A percentile compares a stretch with the other conserved stretches of the same genome.
Conservation (phyloP, 345 rosid genomes). For the Populus davidiana region DNA sequence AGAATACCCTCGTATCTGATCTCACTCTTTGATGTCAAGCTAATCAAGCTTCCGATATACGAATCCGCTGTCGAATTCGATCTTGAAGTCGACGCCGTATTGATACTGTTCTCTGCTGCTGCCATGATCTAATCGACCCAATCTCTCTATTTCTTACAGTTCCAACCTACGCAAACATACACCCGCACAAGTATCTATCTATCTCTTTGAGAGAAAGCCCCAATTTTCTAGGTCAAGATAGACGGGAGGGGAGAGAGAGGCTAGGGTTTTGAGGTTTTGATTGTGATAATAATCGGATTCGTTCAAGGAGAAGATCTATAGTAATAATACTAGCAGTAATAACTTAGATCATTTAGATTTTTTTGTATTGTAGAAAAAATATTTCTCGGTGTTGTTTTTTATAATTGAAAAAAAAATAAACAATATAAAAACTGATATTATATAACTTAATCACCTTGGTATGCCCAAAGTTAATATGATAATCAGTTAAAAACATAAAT, state of each 20-base stretch:
- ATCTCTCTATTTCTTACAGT: background rate
- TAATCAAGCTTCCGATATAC: constrained; percentile 92
- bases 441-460: no score
- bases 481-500: no score
- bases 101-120: constrained; percentile 54
- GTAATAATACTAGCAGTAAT: no score
- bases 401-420: no score
- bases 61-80: constrained; percentile 68
- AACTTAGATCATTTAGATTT: no score
- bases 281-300: constrained; percentile 13
- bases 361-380: no score
- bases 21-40: constrained; percentile 94
- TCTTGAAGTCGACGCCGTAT: constrained; percentile 56
- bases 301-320: background rate
- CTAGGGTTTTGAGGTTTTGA: constrained; percentile 50
- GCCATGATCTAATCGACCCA: constrained; percentile 20
- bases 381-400: no score
- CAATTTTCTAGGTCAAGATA: background rate
- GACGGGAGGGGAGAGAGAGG: constrained; percentile 7
- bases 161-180: background rate
- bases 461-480: no score
- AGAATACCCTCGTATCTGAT: constrained; percentile 95
- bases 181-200: background rate
- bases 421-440: no score
- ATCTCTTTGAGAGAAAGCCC: background rate